Evolutionary conservation across 1,139 yeast genomes (phyloP).

Genomic region (Geotrichum restrictum): DNA sequence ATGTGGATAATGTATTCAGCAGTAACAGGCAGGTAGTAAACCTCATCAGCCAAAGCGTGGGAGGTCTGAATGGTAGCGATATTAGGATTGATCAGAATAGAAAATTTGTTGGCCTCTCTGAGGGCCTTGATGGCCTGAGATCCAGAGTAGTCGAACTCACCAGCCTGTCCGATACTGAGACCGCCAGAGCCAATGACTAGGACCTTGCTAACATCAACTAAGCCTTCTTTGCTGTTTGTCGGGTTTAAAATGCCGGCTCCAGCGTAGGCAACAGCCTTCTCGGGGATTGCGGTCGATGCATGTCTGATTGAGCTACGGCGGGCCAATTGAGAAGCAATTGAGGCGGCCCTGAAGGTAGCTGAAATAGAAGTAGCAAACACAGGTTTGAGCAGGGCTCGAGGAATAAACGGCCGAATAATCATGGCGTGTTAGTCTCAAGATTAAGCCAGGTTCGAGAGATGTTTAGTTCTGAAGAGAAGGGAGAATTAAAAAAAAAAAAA

Average conservation of each 20-base stretch:
- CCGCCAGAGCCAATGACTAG: conserved; percentile 97
- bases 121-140: conserved; percentile 68
- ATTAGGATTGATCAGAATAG: conserved; percentile 92
- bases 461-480: background rate
- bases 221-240: conserved; percentile 48
- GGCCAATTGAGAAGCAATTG: background rate
- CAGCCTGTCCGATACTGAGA: conserved; percentile 96
- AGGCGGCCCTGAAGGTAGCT: background rate
- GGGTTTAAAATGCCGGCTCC: conserved; percentile 54
- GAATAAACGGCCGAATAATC: conserved; percentile 17
- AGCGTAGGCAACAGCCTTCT: conserved; percentile 44
- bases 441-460: no score
- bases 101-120: conserved; percentile 95
- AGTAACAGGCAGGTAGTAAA: conserved; percentile 94
- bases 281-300: conserved; percentile 7
- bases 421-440: background rate
- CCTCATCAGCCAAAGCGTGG: conserved; percentile 95
- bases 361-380: background rate
- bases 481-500: background rate
- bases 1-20: conserved; percentile 92
- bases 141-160: conserved; percentile 93
- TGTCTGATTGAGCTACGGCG: conserved; percentile 1
- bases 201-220: conserved; percentile 85
- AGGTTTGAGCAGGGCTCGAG: conserved; percentile 8
- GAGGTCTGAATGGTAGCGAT: conserved; percentile 99